phyloP scores from a whole-genome alignment of 1,139 yeast species.

The Pneumocystis wakefieldiae region DNA sequence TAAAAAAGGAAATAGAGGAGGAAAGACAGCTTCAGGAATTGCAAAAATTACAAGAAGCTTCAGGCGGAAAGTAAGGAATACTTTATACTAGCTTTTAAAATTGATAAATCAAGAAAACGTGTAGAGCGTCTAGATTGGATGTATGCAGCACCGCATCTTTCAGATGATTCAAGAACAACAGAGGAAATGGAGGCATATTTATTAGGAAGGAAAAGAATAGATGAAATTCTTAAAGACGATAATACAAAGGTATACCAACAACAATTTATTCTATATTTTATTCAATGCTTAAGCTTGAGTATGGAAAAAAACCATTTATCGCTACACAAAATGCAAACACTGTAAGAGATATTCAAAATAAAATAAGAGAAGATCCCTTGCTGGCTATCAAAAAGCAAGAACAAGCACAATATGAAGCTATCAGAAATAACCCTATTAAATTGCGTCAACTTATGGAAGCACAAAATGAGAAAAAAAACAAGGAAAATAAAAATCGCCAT shows the following conservation, averaged over 20 bases:
- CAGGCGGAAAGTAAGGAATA: slow-evolving; percentile 27
- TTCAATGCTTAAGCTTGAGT: neutral
- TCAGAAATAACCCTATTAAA: slow-evolving; percentile 13
- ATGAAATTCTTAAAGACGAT: slow-evolving; percentile 20
- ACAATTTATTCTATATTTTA: neutral
- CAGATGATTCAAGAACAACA: slow-evolving; percentile 17
- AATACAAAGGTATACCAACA: slow-evolving; percentile 14
- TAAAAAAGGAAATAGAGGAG: slow-evolving; percentile 47
- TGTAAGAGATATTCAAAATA: slow-evolving; percentile 18
- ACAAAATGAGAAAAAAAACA: slow-evolving; percentile 1
- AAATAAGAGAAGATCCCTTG: slow-evolving; percentile 41
- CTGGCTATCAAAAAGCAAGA: slow-evolving; percentile 33
- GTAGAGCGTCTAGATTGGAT: slow-evolving; percentile 63
- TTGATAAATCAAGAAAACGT: slow-evolving; percentile 18
- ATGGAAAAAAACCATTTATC: slow-evolving; percentile 17
- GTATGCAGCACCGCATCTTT: slow-evolving; percentile 40
- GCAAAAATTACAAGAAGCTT: slow-evolving; percentile 35
- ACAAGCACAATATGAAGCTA: slow-evolving; percentile 18
- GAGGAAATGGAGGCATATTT: slow-evolving; percentile 33
- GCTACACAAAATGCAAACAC: slow-evolving; percentile 9
- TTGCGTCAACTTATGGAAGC: slow-evolving; percentile 11
- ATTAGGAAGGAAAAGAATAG: slow-evolving; percentile 37
- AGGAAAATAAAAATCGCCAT: neutral
- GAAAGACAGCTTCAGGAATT: slow-evolving; percentile 53
- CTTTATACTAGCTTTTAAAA: neutral